Evolutionary conservation across 371 early-diverging fungal genomes (phyloP).

Genomic region (Saksenaea vasiformis): DNA sequence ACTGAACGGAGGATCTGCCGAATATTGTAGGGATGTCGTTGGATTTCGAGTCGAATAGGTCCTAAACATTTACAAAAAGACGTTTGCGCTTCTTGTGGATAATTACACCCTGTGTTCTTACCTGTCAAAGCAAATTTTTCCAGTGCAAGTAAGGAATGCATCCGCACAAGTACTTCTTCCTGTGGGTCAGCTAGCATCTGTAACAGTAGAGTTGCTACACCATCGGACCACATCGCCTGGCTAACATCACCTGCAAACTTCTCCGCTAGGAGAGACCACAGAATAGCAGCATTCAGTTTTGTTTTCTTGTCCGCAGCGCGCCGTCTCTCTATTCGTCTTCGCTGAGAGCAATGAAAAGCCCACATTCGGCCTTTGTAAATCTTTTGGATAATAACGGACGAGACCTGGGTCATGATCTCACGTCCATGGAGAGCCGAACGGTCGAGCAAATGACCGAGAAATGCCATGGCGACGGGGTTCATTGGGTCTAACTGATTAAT

Average conservation of each 20-base stretch:
- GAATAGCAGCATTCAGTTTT: constrained; percentile 38
- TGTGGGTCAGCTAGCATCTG: constrained; percentile 27
- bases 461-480: constrained; percentile 58
- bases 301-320: background rate
- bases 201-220: constrained; percentile 36
- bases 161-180: constrained; percentile 36
- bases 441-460: constrained; percentile 59
- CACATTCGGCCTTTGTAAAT: constrained; percentile 20
- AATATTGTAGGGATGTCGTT: constrained; percentile 31
- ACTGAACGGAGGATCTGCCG: constrained; percentile 21
- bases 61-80: constrained; percentile 20
- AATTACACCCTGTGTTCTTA: constrained; percentile 12
- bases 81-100: background rate
- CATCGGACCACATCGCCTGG: constrained; percentile 33
- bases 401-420: constrained; percentile 39
- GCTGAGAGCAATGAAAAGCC: constrained; percentile 10
- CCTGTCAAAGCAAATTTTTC: constrained; percentile 54
- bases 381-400: constrained; percentile 32
- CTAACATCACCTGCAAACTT: constrained; percentile 50
- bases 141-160: constrained; percentile 42
- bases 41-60: constrained; percentile 27
- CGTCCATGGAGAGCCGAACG: constrained; percentile 54
- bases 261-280: constrained; percentile 48
- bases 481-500: constrained; percentile 34
- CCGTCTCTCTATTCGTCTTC: background rate